A percentile compares a stretch with the other conserved stretches of the same genome.
These are phyloP conservation scores for Juglanconis oblonga DNA, from an alignment of 2,329 filamentous ascomycete genomes.

Conservation along the genomic window DNA sequence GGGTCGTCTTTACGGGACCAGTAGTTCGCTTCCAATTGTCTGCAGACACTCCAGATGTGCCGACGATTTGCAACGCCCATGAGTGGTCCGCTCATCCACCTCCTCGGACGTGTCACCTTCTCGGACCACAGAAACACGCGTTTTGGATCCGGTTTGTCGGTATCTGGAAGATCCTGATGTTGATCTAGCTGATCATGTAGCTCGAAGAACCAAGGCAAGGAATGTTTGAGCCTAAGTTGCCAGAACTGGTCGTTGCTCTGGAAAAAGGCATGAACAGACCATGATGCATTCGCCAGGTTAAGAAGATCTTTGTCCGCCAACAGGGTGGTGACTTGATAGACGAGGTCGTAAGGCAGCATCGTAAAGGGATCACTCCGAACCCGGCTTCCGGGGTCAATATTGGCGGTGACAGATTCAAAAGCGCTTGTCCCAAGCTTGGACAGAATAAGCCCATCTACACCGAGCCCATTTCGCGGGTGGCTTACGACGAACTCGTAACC, in stretches of 20 bases:
- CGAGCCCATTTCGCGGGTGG: not conserved
- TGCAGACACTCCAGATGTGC: no score
- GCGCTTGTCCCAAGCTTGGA: not conserved
- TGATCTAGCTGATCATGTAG: not conserved
- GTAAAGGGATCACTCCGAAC: not conserved
- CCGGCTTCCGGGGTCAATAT: not conserved
- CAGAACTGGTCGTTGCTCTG: slow-evolving; percentile 5
- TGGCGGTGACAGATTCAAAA: not conserved
- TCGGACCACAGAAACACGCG: no score
- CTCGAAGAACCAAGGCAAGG: slow-evolving; percentile 10
- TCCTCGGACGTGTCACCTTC: no score
- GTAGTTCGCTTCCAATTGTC: no score
- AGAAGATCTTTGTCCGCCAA: not conserved
- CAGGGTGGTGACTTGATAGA: not conserved
- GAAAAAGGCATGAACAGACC: not conserved
- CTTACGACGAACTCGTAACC: slow-evolving; percentile 4
- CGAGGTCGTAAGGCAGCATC: not conserved
- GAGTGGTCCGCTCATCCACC: no score
- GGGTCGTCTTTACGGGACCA: no score
- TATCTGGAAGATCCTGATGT: not conserved
- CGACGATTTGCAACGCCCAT: no score
- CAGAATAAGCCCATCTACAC: not conserved
- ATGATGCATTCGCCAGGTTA: slow-evolving; percentile 4
- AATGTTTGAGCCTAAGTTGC: not conserved
- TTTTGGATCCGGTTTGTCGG: no score